Percentiles rank a stretch among this genome's conserved stretches.
Evolutionary conservation across 2,329 filamentous ascomycete species (phyloP).

Genomic region (Colletotrichum australisinense): DNA sequence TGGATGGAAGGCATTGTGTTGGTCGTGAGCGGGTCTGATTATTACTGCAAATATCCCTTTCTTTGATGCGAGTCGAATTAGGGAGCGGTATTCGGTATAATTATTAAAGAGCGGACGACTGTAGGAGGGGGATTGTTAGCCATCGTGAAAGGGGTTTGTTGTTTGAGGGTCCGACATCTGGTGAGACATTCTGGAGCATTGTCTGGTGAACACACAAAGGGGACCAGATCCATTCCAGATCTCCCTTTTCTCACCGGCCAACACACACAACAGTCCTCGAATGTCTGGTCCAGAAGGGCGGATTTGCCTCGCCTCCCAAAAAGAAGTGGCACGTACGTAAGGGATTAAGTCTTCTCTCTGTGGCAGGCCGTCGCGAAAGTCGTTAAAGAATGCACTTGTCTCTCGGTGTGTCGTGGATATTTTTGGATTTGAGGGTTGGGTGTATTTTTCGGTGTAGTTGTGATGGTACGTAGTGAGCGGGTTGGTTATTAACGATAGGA

Average conservation of each 20-base stretch:
- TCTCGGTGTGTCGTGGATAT: conserved; percentile 29
- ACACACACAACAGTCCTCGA: neutral
- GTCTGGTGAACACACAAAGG: conserved; percentile 16
- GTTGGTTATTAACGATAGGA: conserved; percentile 55
- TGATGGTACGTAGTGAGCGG: conserved; percentile 36
- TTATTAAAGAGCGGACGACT: conserved; percentile 31
- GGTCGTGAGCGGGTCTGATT: conserved; percentile 12
- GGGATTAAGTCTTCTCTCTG: conserved; percentile 33
- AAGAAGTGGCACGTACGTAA: conserved; percentile 27
- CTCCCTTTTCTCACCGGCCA: conserved; percentile 18
- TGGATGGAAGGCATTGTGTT: conserved; percentile 51
- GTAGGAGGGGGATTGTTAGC: conserved; percentile 5
- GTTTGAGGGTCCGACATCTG: conserved; percentile 9
- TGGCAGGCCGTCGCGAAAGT: conserved; percentile 25
- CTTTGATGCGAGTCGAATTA: conserved; percentile 11
- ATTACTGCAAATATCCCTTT: conserved; percentile 20
- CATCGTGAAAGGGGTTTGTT: conserved; percentile 16
- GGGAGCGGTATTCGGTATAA: conserved; percentile 25
- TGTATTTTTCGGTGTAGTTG: neutral
- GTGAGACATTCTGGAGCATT: conserved; percentile 30
- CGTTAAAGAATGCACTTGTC: conserved; percentile 34
- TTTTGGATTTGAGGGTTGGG: conserved; percentile 16
- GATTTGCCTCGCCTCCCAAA: neutral
- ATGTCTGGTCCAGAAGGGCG: neutral
- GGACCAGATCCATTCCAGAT: conserved; percentile 7